Evolutionary conservation across 2,329 filamentous ascomycete species (phyloP).

Genomic region (Colletotrichum theobromicola): DNA sequence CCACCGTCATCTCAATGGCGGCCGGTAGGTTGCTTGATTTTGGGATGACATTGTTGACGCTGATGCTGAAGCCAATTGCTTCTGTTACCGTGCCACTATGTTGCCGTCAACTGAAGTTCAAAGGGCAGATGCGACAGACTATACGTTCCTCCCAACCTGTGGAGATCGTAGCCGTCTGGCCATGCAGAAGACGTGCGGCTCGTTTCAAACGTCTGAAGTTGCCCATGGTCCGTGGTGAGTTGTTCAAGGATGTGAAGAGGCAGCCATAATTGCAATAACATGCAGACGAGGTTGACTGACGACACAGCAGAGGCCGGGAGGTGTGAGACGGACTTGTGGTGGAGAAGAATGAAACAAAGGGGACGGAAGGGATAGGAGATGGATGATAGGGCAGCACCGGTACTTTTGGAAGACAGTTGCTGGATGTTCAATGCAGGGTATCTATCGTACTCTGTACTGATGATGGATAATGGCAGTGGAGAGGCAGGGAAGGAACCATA

Average conservation of each 20-base stretch:
- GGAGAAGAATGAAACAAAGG: not conserved
- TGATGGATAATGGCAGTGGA: not conserved
- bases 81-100: not conserved
- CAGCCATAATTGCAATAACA: not conserved
- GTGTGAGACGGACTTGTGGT: not conserved
- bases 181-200: not conserved
- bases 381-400: not conserved
- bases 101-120: not conserved
- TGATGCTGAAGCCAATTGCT: not conserved
- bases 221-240: not conserved
- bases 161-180: not conserved
- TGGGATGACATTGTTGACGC: not conserved
- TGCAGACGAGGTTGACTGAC: not conserved
- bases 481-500: not conserved
- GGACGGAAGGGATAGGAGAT: not conserved
- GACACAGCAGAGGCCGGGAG: not conserved
- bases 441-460: too few species aligned
- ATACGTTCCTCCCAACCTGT: not conserved
- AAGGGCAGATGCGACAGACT: not conserved
- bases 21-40: not conserved
- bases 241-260: not conserved
- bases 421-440: not conserved
- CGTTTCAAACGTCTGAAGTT: conserved; percentile 5
- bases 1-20: not conserved
- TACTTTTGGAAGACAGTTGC: not conserved